Evolutionary conservation across 2,329 filamentous ascomycete genomes (phyloP).

Genomic region (Pestalotiopsis sp.): DNA sequence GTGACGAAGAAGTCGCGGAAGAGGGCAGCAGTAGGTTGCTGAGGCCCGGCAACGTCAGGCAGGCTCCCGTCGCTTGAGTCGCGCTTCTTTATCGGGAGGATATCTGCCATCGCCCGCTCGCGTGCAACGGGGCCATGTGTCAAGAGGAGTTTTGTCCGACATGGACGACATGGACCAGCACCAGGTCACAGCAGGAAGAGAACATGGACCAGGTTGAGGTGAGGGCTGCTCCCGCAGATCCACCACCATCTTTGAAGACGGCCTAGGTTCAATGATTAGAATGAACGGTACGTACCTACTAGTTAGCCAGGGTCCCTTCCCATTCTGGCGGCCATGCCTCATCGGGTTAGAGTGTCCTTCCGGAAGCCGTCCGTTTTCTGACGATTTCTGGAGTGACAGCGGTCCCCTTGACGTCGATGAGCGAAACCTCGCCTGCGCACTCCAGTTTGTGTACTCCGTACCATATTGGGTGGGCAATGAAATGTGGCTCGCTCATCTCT

Average conservation of each 20-base stretch:
- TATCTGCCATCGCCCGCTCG: constrained; percentile 8
- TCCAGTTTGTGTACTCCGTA: neutral
- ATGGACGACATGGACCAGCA: neutral
- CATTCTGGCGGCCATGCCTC: neutral
- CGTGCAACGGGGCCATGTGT: constrained; percentile 13
- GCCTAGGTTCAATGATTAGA: neutral
- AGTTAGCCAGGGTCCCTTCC: neutral
- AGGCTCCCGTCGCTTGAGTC: neutral
- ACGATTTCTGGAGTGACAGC: neutral
- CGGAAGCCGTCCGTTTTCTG: neutral
- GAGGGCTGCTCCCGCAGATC: neutral
- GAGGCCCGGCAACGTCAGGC: neutral
- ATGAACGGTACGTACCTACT: neutral
- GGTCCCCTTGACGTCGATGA: neutral
- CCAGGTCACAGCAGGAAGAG: neutral
- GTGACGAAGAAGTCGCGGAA: neutral
- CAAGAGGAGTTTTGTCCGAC: constrained; percentile 1
- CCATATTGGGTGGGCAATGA: neutral
- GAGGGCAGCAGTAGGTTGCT: neutral
- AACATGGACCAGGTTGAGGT: neutral
- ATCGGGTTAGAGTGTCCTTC: neutral
- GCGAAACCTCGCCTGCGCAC: neutral
- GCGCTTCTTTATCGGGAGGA: constrained; percentile 3
- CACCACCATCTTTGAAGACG: neutral
- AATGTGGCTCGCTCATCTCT: neutral